Evolutionary conservation across 1,284 basidiomycete genomes (phyloP), one percentile per base, ranked within the genome.

Genomic region (Pseudozyma thailandica): DNA sequence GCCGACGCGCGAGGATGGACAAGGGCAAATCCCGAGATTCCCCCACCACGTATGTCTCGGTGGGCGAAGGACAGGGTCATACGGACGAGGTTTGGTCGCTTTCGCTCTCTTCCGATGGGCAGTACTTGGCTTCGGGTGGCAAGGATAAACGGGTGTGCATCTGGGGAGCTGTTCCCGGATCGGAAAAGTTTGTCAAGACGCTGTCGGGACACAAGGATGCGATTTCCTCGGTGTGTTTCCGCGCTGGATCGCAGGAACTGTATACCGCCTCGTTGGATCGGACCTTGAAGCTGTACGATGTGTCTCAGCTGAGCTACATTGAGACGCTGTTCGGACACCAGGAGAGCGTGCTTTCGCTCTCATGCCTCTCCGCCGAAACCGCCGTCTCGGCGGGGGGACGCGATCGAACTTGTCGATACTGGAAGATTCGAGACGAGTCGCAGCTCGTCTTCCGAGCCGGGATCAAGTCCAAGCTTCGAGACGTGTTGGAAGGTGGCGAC

Each of bases 281-380:
- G 10, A 94, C 93, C 8, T 84, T 98, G 48, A 95, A 96, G 83
- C 87, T 98, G 16, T 96, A 92, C 81, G 93, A 94, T 75, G 86
- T 94, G 16, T 86, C 89, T 1, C 89, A 90, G 0, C 88, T 96
- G 85, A 92, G 92, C 5, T 94, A 95, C 79, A 90, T 98, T 58
- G 96, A 99, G 83, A 98, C 95, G 12, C 86, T 98, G 8, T 99
- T 97, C 81, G 95, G 95, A 1, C 95, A 99, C 81, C 96, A 98
- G 85, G 95, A 98, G 80, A 87, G 89, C 21, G 89, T 96, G 23
- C 85, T 92, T 12, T 86, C 86, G 5, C 82, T 99, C 1, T 92
- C 94, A 69, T 87, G 92, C 1, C 87, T 98, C 6, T 88, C 91
- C 26, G 89, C 89, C 3, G 93, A 97, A 78, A 89, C 90, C 0